Evolutionary conservation across 2,329 filamentous ascomycete species (phyloP), one percentile per base, ranked within the genome.

Genomic region (Ceratocystiopsis sp.): DNA sequence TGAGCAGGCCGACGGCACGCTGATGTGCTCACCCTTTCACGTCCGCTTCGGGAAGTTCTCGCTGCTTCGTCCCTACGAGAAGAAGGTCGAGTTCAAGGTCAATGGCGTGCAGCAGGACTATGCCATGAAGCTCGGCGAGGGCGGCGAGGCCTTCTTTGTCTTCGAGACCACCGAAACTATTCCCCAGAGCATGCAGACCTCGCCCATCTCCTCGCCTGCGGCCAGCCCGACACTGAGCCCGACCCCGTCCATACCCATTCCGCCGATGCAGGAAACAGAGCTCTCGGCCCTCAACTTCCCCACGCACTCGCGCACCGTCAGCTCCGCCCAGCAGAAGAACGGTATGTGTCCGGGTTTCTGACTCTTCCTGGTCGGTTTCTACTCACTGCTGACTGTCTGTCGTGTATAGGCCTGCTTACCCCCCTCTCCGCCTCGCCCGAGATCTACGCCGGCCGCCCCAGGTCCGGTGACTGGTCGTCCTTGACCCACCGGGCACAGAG

Each of bases 11-110:
- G 91, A 98, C 70, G 91, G 84, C 65, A 69, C 67, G 36, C 71
- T 96, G 45, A 78, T 81, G 51, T 98, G 91, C 64, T 96, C 89
- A 25, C 91, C 91, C 41, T 98, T 98, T 62, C 91, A 98, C 61
- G 91, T 98, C 51, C 86, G 91, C 54, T 98, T 98, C 61, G 91
- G 91, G 61, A 98, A 98, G 65, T 96, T 96, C 67, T 94, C 89
- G 47, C 71, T 98, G 35, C 66, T 98, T 55, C 82, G 91, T 18
- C 91, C 91, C 0, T 95, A 80, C 47, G 91, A 98, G 63, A 98
- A 98, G 66, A 98, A 96, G 73, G 91, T 98, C 55, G 87, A 96
- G 63, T 98, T 98, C 65, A 75, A 74, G 53, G 87, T 98, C 70
- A 98, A 98, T 68, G 82, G 84, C 55, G 65, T 73, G 48, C 93